Conservation (phyloP, 2,329 filamentous ascomycete genomes). For the Trichophyton mentagrophytes region DNA sequence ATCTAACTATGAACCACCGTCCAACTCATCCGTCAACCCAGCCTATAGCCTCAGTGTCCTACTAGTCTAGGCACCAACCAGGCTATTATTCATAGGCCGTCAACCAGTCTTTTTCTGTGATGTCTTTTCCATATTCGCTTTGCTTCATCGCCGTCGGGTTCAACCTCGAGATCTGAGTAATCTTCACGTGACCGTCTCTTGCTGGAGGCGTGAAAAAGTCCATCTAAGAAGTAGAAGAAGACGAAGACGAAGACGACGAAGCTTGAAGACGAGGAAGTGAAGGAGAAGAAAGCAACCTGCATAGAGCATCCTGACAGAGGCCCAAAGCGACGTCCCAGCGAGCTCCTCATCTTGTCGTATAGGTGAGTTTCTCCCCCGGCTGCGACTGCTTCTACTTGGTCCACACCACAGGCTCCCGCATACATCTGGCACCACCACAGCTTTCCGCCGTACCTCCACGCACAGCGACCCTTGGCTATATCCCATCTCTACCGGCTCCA, state of each 20-base stretch:
- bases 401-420: neutral
- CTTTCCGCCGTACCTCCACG: conserved; percentile 3
- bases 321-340: neutral
- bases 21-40: neutral
- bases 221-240: neutral
- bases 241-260: neutral
- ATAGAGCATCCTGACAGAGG: neutral
- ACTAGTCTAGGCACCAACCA: neutral
- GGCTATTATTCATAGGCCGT: neutral
- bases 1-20: neutral
- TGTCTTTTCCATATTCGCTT: neutral
- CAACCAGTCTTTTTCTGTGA: neutral
- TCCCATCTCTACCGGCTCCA: neutral
- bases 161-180: neutral
- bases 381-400: neutral
- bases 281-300: neutral
- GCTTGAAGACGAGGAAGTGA: neutral
- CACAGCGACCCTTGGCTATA: conserved; percentile 1
- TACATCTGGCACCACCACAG: conserved; percentile 2
- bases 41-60: neutral
- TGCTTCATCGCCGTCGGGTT: neutral
- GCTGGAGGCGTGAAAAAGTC: neutral
- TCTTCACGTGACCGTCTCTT: neutral
- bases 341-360: neutral
- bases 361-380: neutral